These are phyloP conservation scores for Pleurotus sapidus DNA, from an alignment of 768 basidiomycete genomes.

Conservation along the genomic window DNA sequence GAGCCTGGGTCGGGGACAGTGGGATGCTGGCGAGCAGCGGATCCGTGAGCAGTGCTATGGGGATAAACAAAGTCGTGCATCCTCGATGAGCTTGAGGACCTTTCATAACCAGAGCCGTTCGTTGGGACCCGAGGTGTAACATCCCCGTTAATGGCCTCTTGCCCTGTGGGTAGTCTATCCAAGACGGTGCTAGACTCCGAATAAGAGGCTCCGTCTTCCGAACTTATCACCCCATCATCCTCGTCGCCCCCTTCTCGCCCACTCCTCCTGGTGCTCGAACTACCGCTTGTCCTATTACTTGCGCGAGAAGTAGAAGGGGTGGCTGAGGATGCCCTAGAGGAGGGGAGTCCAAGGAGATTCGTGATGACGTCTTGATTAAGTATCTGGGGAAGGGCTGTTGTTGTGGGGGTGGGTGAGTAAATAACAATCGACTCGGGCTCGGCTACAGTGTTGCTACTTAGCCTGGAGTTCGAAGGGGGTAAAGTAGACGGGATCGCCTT, in stretches of 20 bases:
- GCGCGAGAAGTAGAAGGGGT: background rate
- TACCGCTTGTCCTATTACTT: background rate
- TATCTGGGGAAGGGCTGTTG: conserved; percentile 55
- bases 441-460: background rate
- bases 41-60: background rate
- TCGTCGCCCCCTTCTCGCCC: conserved; percentile 60
- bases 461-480: conserved; percentile 7
- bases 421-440: conserved; percentile 30
- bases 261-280: conserved; percentile 5
- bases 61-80: background rate
- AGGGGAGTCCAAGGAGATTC: conserved; percentile 54
- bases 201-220: conserved; percentile 34
- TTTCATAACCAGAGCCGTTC: background rate
- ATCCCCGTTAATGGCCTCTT: conserved; percentile 39
- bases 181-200: conserved; percentile 40
- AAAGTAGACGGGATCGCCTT: conserved; percentile 4
- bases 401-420: conserved; percentile 55
- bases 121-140: conserved; percentile 51
- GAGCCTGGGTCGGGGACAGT: conserved; percentile 8
- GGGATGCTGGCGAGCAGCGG: no score
- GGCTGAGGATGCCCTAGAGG: conserved; percentile 25
- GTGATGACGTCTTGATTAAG: conserved; percentile 74
- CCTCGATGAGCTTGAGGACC: conserved; percentile 1
- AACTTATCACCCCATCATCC: conserved; percentile 27
- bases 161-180: conserved; percentile 19